Conservation (phyloP, 805 yeast genomes). For the Ogataea paradorogensis region DNA sequence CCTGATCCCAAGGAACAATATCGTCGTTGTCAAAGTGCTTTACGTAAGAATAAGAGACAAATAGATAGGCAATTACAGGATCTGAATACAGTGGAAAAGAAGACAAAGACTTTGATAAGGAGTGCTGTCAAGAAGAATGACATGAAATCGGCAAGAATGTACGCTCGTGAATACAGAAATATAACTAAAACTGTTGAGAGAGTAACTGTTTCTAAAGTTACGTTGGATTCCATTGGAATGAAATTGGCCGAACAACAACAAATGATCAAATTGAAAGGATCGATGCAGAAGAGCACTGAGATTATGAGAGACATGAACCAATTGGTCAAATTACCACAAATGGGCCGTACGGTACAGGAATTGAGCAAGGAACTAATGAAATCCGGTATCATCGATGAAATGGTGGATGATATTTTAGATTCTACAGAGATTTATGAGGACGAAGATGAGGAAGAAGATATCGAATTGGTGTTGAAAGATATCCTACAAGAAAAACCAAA, state of each 20-base stretch:
- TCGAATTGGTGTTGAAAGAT: slow-evolving; percentile 56
- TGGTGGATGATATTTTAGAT: slow-evolving; percentile 90
- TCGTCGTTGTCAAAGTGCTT: slow-evolving; percentile 71
- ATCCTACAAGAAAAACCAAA: slow-evolving; percentile 39
- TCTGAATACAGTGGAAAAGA: slow-evolving; percentile 57
- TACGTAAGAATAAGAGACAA: slow-evolving; percentile 82
- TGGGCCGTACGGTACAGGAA: slow-evolving; percentile 80
- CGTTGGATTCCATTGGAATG: slow-evolving; percentile 80
- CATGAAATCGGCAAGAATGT: slow-evolving; percentile 65
- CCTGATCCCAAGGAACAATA: slow-evolving; percentile 93
- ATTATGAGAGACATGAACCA: slow-evolving; percentile 88
- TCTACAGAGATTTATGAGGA: slow-evolving; percentile 61
- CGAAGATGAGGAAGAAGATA: slow-evolving; percentile 63
- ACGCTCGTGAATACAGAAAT: slow-evolving; percentile 78
- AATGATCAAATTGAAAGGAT: slow-evolving; percentile 75
- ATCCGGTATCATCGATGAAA: slow-evolving; percentile 85
- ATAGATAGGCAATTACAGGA: slow-evolving; percentile 73
- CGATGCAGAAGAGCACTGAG: slow-evolving; percentile 71
- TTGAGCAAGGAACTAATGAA: slow-evolving; percentile 83
- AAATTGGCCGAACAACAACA: slow-evolving; percentile 91
- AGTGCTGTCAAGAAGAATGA: slow-evolving; percentile 76
- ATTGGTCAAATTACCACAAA: slow-evolving; percentile 73
- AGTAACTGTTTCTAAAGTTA: slow-evolving; percentile 77
- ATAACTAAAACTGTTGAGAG: slow-evolving; percentile 72
- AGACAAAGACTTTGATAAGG: slow-evolving; percentile 75